Evolutionary conservation across 805 yeast species (phyloP).

Genomic region (Metschnikowia noctiluminum): DNA sequence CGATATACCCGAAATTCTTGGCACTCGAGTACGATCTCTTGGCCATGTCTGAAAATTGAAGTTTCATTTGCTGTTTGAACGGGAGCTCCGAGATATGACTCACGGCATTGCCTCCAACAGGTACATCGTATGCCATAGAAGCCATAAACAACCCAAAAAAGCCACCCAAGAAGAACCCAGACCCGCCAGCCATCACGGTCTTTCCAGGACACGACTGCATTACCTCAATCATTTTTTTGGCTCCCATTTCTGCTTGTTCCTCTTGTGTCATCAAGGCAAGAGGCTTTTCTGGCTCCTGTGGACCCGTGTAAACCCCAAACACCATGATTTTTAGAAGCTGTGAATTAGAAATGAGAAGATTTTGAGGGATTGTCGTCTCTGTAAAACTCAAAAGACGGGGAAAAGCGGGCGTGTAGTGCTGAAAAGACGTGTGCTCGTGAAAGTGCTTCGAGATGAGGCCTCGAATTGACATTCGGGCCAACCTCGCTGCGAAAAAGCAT

Average conservation of each 20-base stretch:
- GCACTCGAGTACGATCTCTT: conserved; percentile 84
- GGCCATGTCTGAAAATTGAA: conserved; percentile 92
- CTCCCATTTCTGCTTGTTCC: conserved; percentile 91
- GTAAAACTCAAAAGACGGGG: not conserved
- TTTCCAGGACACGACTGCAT: conserved; percentile 97
- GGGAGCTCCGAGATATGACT: conserved; percentile 77
- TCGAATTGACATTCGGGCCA: no score
- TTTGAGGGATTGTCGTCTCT: not conserved
- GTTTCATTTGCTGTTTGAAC: conserved; percentile 84
- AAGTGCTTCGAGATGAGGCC: no score
- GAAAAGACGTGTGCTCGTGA: no score
- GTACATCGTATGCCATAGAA: conserved; percentile 75
- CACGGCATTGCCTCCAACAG: conserved; percentile 56
- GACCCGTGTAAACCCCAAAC: conserved; percentile 41
- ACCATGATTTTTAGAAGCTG: conserved; percentile 16
- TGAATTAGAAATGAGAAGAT: not conserved
- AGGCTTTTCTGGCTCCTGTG: conserved; percentile 41
- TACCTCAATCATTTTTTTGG: conserved; percentile 72
- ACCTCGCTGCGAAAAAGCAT: no score
- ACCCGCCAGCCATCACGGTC: conserved; percentile 84
- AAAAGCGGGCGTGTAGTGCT: no score
- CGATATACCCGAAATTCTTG: conserved; percentile 59
- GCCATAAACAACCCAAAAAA: conserved; percentile 96
- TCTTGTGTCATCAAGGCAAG: conserved; percentile 77
- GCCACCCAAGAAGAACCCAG: conserved; percentile 94